These are phyloP conservation scores for Teratosphaeria nubilosa DNA, from an alignment of 2,329 filamentous ascomycete species.

Conservation along the genomic window DNA sequence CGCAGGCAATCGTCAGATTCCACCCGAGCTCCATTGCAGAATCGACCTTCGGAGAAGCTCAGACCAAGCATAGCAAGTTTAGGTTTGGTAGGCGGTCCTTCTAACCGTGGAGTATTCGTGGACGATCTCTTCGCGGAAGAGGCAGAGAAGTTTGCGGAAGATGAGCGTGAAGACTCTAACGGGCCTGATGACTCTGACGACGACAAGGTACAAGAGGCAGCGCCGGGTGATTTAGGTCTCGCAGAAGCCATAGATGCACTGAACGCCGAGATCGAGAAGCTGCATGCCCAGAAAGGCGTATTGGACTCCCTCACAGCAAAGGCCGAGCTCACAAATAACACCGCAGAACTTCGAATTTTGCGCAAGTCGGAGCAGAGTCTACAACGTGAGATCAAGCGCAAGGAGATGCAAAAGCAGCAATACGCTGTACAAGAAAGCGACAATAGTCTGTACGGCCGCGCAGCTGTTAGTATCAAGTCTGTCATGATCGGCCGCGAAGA, in stretches of 20 bases:
- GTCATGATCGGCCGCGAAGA: constrained; percentile 88
- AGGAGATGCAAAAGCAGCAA: constrained; percentile 91
- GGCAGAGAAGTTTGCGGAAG: constrained; percentile 72
- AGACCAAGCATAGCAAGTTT: constrained; percentile 86
- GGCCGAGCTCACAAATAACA: constrained; percentile 94
- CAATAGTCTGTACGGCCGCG: constrained; percentile 88
- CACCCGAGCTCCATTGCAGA: constrained; percentile 7
- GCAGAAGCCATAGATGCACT: constrained; percentile 85
- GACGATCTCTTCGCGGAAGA: constrained; percentile 91
- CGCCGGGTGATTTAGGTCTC: constrained; percentile 83
- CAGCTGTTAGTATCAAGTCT: constrained; percentile 79
- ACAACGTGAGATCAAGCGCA: constrained; percentile 81
- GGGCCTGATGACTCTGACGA: constrained; percentile 52
- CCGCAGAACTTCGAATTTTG: constrained; percentile 80
- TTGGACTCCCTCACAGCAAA: constrained; percentile 87
- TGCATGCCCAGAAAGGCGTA: constrained; percentile 78
- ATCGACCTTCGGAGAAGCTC: constrained; percentile 39
- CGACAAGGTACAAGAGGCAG: constrained; percentile 86
- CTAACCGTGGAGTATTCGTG: constrained; percentile 82
- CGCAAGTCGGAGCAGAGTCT: constrained; percentile 90
- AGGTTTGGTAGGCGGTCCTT: constrained; percentile 78
- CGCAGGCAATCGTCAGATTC: constrained; percentile 6
- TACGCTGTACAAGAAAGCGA: constrained; percentile 97
- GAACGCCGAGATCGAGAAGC: constrained; percentile 81
- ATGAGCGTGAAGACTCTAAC: constrained; percentile 69